Percentiles rank a stretch among this genome's conserved stretches.
These are phyloP conservation scores for Penicillium ochrochloron DNA, from an alignment of 495 filamentous ascomycete genomes.

Conservation along the genomic window DNA sequence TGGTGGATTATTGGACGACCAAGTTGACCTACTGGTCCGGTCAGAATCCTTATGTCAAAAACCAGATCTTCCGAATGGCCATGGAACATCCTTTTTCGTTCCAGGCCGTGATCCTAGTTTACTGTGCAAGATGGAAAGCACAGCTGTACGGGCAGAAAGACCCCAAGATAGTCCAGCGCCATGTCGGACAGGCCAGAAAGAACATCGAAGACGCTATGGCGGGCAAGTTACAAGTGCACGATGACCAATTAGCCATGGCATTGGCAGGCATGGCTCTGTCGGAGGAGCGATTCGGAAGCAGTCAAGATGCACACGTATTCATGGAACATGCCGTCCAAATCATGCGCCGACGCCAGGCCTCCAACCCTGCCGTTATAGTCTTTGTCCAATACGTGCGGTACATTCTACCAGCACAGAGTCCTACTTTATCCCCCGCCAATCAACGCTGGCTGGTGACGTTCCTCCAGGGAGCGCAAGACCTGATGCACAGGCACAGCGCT, in stretches of 20 bases:
- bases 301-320: slow-evolving; percentile 33
- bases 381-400: slow-evolving; percentile 49
- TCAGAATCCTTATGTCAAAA: slow-evolving; percentile 45
- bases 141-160: slow-evolving; percentile 32
- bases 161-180: slow-evolving; percentile 32
- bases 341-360: slow-evolving; percentile 37
- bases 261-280: slow-evolving; percentile 46
- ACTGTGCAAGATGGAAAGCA: slow-evolving; percentile 46
- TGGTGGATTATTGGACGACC: slow-evolving; percentile 44
- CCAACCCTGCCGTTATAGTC: slow-evolving; percentile 31
- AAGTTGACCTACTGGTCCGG: slow-evolving; percentile 53
- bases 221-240: slow-evolving; percentile 26
- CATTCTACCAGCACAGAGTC: slow-evolving; percentile 30
- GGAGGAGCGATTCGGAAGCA: slow-evolving; percentile 50
- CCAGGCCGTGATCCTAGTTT: slow-evolving; percentile 43
- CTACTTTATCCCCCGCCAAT: slow-evolving; percentile 20
- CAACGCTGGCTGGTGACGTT: slow-evolving; percentile 43
- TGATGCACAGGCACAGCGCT: slow-evolving; percentile 42
- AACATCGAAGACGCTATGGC: slow-evolving; percentile 34
- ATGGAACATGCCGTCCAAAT: slow-evolving; percentile 39
- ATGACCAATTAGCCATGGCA: slow-evolving; percentile 41
- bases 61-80: slow-evolving; percentile 42
- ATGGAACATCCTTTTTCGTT: slow-evolving; percentile 45
- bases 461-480: slow-evolving; percentile 41
- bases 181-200: slow-evolving; percentile 30